These are phyloP conservation scores for Cladosporium sp. DNA, from an alignment of 2,329 filamentous ascomycete genomes.

Conservation along the genomic window DNA sequence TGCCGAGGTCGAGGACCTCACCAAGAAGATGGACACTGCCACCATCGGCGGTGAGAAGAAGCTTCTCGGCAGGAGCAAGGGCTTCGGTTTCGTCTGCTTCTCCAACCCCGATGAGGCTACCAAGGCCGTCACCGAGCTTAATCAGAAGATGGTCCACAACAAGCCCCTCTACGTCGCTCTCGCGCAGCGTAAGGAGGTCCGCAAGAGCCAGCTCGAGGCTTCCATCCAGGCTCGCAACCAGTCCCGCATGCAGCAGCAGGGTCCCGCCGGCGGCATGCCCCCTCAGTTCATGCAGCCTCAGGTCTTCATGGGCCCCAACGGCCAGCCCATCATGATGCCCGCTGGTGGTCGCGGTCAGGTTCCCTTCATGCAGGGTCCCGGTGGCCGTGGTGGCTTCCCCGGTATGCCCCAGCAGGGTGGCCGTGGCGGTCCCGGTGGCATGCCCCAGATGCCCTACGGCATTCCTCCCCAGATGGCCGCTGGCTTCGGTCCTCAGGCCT, in stretches of 20 bases:
- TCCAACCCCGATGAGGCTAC: slow-evolving; percentile 98
- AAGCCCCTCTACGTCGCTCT: slow-evolving; percentile 98
- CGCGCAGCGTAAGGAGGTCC: slow-evolving; percentile 98
- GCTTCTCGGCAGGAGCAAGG: slow-evolving; percentile 94
- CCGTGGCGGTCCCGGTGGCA: slow-evolving; percentile 72
- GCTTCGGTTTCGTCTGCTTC: slow-evolving; percentile 99
- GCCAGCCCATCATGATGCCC: slow-evolving; percentile 63
- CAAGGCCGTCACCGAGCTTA: slow-evolving; percentile 99
- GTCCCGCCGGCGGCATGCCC: slow-evolving; percentile 77
- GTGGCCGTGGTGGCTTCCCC: slow-evolving; percentile 81
- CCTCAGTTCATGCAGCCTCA: slow-evolving; percentile 74
- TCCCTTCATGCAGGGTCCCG: slow-evolving; percentile 61
- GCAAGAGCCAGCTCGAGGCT: slow-evolving; percentile 97
- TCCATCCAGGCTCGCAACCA: slow-evolving; percentile 99
- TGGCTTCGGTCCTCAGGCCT: slow-evolving; percentile 72
- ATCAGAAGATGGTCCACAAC: slow-evolving; percentile 96
- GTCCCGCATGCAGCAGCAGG: slow-evolving; percentile 95
- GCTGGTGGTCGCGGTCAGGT: slow-evolving; percentile 57
- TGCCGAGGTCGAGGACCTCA: slow-evolving; percentile 48
- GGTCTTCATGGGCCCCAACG: slow-evolving; percentile 85
- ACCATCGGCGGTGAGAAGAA: slow-evolving; percentile 62
- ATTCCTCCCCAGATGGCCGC: slow-evolving; percentile 67
- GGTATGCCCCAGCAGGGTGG: slow-evolving; percentile 81
- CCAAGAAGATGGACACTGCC: slow-evolving; percentile 53
- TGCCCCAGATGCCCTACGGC: slow-evolving; percentile 84